These are phyloP conservation scores for Tricladium varicosporioides DNA, from an alignment of 2,329 filamentous ascomycete genomes.

Conservation along the genomic window DNA sequence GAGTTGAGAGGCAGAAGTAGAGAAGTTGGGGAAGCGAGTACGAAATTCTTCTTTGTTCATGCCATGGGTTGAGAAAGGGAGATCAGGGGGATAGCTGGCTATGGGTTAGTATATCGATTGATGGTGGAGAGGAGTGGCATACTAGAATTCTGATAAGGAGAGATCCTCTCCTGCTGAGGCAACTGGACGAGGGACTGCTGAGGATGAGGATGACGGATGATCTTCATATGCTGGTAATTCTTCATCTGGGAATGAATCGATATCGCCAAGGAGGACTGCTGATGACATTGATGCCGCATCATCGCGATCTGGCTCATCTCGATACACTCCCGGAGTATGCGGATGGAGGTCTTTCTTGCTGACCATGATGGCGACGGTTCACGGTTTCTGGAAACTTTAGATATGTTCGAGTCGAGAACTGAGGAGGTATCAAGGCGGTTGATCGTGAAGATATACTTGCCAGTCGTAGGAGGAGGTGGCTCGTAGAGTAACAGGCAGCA, in stretches of 20 bases:
- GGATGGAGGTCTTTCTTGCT: constrained; percentile 28
- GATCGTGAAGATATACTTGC: not conserved
- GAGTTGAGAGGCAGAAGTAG: constrained; percentile 22
- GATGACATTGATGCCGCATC: constrained; percentile 28
- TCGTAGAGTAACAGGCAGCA: not conserved
- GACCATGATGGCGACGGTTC: not conserved
- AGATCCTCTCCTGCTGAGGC: not conserved
- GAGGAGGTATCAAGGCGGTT: not conserved
- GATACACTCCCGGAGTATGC: constrained; percentile 12
- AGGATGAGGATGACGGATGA: not conserved
- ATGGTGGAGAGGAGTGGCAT: not conserved
- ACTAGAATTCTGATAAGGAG: not conserved
- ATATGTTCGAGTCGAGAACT: not conserved
- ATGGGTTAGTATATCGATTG: not conserved
- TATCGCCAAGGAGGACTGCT: constrained; percentile 20
- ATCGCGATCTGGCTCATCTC: constrained; percentile 21
- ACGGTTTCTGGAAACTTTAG: not conserved
- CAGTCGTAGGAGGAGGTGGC: not conserved
- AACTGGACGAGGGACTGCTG: not conserved
- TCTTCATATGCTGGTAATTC: constrained; percentile 14
- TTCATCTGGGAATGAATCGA: constrained; percentile 22
- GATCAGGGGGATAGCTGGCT: constrained; percentile 8
- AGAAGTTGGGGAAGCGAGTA: constrained; percentile 30
- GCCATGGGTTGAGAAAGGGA: constrained; percentile 28
- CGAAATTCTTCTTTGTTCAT: constrained; percentile 22